Base-by-base conservation (phyloP, 495 filamentous ascomycete genomes). In the Neurospora sublineolata region DNA sequence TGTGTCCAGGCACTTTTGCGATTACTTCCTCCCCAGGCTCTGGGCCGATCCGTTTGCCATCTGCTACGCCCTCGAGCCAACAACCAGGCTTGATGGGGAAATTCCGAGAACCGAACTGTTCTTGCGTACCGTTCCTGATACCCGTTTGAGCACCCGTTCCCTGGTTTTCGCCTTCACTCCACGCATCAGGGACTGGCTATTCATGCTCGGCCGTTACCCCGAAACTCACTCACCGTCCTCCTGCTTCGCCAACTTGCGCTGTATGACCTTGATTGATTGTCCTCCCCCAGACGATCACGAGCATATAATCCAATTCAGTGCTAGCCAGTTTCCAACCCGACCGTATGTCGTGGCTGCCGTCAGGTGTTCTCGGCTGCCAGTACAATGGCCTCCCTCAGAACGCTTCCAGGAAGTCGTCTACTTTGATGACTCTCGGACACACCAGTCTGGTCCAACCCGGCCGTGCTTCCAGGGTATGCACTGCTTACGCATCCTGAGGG, bases 381-480 rank as follows among this genome's bases (percentile, higher is more conserved):
- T 73, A 6, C 73, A 71, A 16, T 77, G 82, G 52, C 81, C 81
- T 46, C 73, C 38, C 16, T 75, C 78, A 1, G n/a, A 60, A 0
- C 74, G 80, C 10, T 76, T 84, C 33, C 72, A 67, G 16, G 42
- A 70, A 5, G 71, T 85, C 7, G 78, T 84, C n/a, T 86, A 83
- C 72, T 75, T 85, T 8, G 83, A 85, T 38, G 71, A 84, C 18
- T 86, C 83, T 6, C 76, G 77, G 58, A 72, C 82, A n/a, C 78
- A 80, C 1, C 81, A 81, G 8, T 80, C 77, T 0, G 44, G 44
- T 14, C 52, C 3, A 27, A 6, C 27, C 27, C 27, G 9, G 12
- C 52, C 52, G 3, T 1, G 14, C 52, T 9, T 18, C 27, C 12
- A 9, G 23, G 5, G 27, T 18, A 64, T 85, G 39, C 81, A 81